phyloP scores from a whole-genome alignment of 139 green algal genomes.

The Tetraselmis striata region DNA sequence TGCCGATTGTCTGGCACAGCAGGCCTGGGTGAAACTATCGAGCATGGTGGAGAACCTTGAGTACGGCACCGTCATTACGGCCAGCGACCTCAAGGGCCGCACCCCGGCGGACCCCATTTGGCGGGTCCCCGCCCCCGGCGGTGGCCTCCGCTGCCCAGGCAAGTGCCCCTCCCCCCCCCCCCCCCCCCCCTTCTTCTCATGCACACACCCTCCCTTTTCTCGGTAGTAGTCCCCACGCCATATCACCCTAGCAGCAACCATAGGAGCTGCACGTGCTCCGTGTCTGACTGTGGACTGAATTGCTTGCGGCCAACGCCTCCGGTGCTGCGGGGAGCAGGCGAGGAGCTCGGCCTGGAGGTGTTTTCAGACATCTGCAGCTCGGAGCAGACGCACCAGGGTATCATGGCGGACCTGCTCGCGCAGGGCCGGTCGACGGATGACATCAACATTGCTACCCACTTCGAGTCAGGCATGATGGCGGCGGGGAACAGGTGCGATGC shows the following conservation, averaged over 20 bases:
- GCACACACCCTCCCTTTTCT: background rate
- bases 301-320: too few species aligned
- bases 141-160: background rate
- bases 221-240: background rate
- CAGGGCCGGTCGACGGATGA: background rate
- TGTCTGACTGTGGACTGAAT: background rate
- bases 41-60: background rate
- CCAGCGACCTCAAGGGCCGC: background rate
- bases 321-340: background rate
- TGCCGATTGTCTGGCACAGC: background rate
- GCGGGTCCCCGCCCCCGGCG: background rate
- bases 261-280: too few species aligned
- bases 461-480: background rate
- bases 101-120: background rate
- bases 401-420: background rate
- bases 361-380: background rate
- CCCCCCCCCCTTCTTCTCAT: background rate
- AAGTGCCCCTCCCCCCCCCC: background rate
- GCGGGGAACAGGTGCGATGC: too few species aligned
- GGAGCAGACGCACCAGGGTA: background rate
- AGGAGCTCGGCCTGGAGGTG: background rate
- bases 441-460: background rate
- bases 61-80: background rate
- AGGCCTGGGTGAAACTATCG: background rate
- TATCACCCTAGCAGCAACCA: too few species aligned